A percentile compares a stretch with the other conserved stretches of the same genome.
phyloP scores from a whole-genome alignment of 305 asterid species.

The Fraxinus floribunda region DNA sequence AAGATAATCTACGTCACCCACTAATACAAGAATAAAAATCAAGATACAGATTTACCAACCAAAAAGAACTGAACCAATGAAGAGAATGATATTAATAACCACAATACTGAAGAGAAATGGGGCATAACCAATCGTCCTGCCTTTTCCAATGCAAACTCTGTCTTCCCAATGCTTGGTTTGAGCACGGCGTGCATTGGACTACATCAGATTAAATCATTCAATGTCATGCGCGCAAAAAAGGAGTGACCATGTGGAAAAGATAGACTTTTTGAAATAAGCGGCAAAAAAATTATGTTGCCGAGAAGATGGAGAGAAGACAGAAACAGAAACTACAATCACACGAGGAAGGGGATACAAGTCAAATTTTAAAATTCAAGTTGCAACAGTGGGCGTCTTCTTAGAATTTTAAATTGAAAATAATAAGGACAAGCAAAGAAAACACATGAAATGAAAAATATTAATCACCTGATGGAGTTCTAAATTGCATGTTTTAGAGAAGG shows the following conservation, averaged over 20 bases:
- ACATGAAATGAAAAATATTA: background rate
- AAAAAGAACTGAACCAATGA: constrained; percentile 62
- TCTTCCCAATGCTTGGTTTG: constrained; percentile 56
- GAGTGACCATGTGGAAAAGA: constrained; percentile 5
- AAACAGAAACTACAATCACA: background rate
- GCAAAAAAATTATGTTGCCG: background rate
- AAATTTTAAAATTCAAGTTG: background rate
- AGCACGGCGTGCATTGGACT: constrained; percentile 63
- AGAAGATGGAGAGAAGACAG: background rate
- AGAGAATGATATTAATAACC: constrained; percentile 62
- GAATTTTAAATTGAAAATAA: constrained; percentile 17
- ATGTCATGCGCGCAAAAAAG: constrained; percentile 24
- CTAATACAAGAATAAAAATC: constrained; percentile 10
- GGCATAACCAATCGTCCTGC: constrained; percentile 67
- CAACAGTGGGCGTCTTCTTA: constrained; percentile 1
- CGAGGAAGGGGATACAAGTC: background rate
- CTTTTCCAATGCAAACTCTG: constrained; percentile 50
- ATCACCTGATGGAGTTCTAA: background rate
- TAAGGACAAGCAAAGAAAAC: constrained; percentile 13
- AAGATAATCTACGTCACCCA: constrained; percentile 22
- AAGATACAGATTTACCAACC: constrained; percentile 52
- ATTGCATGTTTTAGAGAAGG: background rate
- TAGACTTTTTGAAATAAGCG: background rate
- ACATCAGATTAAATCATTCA: constrained; percentile 39
- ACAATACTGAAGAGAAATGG: constrained; percentile 72